Conservation (phyloP, 148 eudicot species). For the Rhododendron vialii region DNA sequence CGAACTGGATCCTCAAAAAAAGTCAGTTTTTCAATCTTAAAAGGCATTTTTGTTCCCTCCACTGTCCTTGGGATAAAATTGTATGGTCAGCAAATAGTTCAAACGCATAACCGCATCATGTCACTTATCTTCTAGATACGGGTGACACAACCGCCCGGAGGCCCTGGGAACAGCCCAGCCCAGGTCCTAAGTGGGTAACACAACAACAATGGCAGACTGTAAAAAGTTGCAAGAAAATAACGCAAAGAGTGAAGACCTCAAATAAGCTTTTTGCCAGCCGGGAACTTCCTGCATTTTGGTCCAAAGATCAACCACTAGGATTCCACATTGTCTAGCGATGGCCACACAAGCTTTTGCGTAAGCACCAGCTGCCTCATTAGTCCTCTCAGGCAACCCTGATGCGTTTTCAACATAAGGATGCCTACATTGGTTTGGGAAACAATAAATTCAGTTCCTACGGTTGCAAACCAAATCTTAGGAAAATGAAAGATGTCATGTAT, state of each 20-base stretch:
- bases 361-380: slow-evolving; percentile 66
- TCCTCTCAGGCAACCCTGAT: slow-evolving; percentile 67
- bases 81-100: not conserved
- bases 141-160: not conserved
- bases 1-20: no score
- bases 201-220: not conserved
- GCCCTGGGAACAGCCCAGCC: not conserved
- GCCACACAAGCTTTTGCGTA: slow-evolving; percentile 72
- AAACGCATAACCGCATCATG: not conserved
- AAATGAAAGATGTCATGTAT: not conserved
- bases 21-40: no score
- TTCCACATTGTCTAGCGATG: slow-evolving; percentile 50
- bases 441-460: not conserved
- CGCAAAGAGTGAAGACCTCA: slow-evolving; percentile 38
- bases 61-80: no score
- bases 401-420: slow-evolving; percentile 47
- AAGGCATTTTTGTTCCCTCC: no score
- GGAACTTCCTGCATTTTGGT: slow-evolving; percentile 67
- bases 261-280: slow-evolving; percentile 48
- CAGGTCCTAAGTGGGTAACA: not conserved
- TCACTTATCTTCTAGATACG: not conserved
- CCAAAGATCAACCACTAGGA: slow-evolving; percentile 64
- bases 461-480: not conserved
- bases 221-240: not conserved
- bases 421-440: slow-evolving; percentile 27